Evolutionary conservation across 2,329 filamentous ascomycete species (phyloP).

Genomic region (Arthrobotrys conoides): DNA sequence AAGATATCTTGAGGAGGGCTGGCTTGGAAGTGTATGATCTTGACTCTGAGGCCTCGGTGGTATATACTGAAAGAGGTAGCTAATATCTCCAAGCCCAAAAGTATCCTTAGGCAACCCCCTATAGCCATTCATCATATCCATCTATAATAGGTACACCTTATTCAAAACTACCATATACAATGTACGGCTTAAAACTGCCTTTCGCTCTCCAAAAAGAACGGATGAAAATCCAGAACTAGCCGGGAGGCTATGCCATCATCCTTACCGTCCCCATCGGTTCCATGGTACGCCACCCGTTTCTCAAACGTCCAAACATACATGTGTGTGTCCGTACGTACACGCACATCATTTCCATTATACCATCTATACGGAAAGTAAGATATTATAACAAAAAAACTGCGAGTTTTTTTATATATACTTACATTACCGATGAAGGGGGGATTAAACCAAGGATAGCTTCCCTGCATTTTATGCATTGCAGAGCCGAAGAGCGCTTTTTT

Average conservation of each 20-base stretch:
- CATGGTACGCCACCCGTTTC: constrained; percentile 49
- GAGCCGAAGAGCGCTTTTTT: constrained; percentile 16
- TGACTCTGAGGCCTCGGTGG: constrained; percentile 12
- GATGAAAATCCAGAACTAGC: constrained; percentile 31
- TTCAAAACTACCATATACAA: neutral
- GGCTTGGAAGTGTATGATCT: constrained; percentile 16
- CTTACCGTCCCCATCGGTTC: constrained; percentile 37
- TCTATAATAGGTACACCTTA: neutral
- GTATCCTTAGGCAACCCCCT: neutral
- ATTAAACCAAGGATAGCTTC: constrained; percentile 6
- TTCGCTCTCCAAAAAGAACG: constrained; percentile 20
- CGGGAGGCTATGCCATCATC: constrained; percentile 43
- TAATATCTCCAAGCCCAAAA: constrained; percentile 11
- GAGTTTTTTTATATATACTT: constrained; percentile 20
- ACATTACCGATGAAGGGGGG: neutral
- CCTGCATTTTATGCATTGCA: constrained; percentile 41
- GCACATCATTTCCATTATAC: neutral
- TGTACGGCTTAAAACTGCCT: constrained; percentile 5
- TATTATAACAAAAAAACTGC: constrained; percentile 10
- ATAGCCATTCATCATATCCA: neutral
- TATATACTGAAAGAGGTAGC: constrained; percentile 12
- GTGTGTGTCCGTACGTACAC: neutral
- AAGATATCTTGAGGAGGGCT: neutral
- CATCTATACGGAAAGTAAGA: neutral
- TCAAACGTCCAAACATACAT: neutral